Base-by-base conservation (phyloP, 2,329 filamentous ascomycete species). In the Botrytis hyacinthi region DNA sequence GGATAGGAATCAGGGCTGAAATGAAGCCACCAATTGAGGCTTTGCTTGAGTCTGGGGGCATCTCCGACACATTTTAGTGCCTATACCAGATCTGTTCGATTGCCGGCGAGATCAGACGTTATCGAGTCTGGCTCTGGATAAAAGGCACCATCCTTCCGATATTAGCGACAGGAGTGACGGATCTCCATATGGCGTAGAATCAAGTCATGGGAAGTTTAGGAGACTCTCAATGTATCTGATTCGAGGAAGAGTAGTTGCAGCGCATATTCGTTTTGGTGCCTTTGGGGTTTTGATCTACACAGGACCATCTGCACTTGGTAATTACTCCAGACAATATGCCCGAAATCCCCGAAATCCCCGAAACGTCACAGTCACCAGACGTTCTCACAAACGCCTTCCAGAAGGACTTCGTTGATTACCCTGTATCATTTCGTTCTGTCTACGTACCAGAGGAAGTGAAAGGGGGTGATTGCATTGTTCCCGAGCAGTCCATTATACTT, bases 1-100 rank as follows among this genome's bases (percentile, higher is more conserved):
- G 51, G 51, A 57, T 57, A 57, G n/a, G 16, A 57, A 65, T 46
- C 42, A 65, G 22, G 62, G 42, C 62, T 32, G 62, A 65, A 66
- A 26, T 66, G 29, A 66, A 48, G 29, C 42, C 42, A 48, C 62
- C 44, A 48, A 66, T 57, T 16, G n/a, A 48, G 4, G 29, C 29
- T 66, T 35, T 26, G 16, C 35, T 48, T 44, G 44, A 12, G 14
- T 16, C 42, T n/a, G 29, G 44, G 20, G 10, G 26, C 16, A 29
- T 66, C 22, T 26, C 20, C 29, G 6, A 6, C 46, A 20, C 29
- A 42, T 44, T 42, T 14, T 61, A 32, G 29, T 59, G 16, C 7
- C 54, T 59, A 59, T 59, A 61, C 59, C 22, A 61, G 37, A n/a
- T 40, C 20, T 61, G 35, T 40, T 61, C 22, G 12, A 61, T 37